These are phyloP conservation scores for Paulownia fortunei DNA, from an alignment of 257 asterid genomes.

Conservation along the genomic window DNA sequence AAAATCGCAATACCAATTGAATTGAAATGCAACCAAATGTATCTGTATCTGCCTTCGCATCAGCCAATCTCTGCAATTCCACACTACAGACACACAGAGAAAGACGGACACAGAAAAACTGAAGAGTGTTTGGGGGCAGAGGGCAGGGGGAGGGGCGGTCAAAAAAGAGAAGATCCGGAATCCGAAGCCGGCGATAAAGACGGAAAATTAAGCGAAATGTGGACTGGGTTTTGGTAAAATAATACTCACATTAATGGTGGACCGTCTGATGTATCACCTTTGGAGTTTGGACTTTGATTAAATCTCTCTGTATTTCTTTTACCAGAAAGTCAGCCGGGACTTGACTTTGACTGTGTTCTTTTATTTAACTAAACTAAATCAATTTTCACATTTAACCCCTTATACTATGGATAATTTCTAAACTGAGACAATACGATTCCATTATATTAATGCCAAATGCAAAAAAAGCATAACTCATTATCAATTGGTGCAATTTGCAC, in stretches of 20 bases:
- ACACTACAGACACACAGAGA: not conserved
- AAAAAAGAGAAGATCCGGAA: conserved; percentile 21
- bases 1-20: conserved; percentile 1
- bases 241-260: conserved; percentile 6
- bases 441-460: no score
- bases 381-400: not conserved
- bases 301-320: not conserved
- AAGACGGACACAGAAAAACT: not conserved
- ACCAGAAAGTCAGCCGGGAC: not conserved
- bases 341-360: not conserved
- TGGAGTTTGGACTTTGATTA: not conserved
- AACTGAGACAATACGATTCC: no score
- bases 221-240: not conserved
- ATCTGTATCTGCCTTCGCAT: not conserved
- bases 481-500: no score
- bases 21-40: not conserved
- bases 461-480: not conserved
- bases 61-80: conserved; percentile 29
- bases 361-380: not conserved
- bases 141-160: no score
- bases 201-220: conserved; percentile 12
- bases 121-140: conserved; percentile 5
- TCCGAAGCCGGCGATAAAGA: conserved; percentile 35
- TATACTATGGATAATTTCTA: no score
- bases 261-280: not conserved